A percentile compares a stretch with the other conserved stretches of the same genome.
Conservation (phyloP, 257 asterid species). For the Galeopsis tetrahit region DNA sequence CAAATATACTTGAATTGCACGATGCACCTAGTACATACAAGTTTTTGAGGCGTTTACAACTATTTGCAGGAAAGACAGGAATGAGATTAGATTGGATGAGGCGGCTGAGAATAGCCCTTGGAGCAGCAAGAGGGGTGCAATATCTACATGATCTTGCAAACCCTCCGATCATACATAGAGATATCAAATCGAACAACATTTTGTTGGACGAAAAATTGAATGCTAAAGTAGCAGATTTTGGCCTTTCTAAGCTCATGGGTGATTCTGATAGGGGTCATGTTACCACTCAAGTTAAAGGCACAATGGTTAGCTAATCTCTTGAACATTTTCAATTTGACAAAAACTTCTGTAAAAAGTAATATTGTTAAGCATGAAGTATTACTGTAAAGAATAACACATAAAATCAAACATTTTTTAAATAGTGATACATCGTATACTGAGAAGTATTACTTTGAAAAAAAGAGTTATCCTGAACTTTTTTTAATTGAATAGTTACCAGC, state of each 20-base stretch:
- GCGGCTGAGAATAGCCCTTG: constrained; percentile 72
- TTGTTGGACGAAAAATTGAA: constrained; percentile 70
- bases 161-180: constrained; percentile 93
- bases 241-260: constrained; percentile 67
- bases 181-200: constrained; percentile 75
- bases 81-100: constrained; percentile 89
- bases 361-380: too few species aligned
- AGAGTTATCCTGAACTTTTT: too few species aligned
- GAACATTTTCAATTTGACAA: neutral
- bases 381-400: too few species aligned
- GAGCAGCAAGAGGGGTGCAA: constrained; percentile 90
- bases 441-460: too few species aligned
- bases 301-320: constrained; percentile 58
- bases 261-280: constrained; percentile 70
- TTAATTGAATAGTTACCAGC: too few species aligned
- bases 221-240: constrained; percentile 96
- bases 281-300: constrained; percentile 96
- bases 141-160: constrained; percentile 85
- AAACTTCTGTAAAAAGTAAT: too few species aligned
- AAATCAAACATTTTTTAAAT: too few species aligned
- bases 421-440: too few species aligned
- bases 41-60: too few species aligned
- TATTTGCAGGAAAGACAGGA: constrained; percentile 63
- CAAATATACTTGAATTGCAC: too few species aligned
- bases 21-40: too few species aligned